Base-by-base conservation (phyloP, 306 rosid genomes). In the Vigna trinervia region DNA sequence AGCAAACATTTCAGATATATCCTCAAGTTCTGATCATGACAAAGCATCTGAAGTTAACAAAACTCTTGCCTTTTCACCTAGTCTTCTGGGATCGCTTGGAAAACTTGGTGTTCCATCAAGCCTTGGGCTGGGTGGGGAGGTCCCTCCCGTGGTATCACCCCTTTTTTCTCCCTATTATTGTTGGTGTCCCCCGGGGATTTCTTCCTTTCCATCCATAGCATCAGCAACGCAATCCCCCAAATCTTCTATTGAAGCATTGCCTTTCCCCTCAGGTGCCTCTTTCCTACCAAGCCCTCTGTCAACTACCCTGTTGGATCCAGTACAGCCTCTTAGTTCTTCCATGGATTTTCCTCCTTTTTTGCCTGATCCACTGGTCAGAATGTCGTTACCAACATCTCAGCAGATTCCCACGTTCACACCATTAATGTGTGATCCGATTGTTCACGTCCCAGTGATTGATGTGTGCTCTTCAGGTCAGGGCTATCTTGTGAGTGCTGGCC, bases 391-490 rank as follows among this genome's bases (percentile, higher is more conserved):
- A 52, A 72, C 90, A 69, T 84, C 97, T 72, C 97, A 90, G 88
- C 97, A 89, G 83, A 88, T 92, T 80, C 98, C 92, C 34, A 91
- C 90, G 34, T 96, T 96, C 84, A 96, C 90, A 11, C 99, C 99
- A 11, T 83, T 96, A 48, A 88, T 96, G 80, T 92, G 99, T 70
- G 99, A 96, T 71, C 91, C 99, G 67, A 88, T 96, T 73, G 98
- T 96, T 75, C 99, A 96, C 46, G 65, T 92, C 70, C 99, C 99
- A 17, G 88, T 96, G 36, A 92, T 96, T 71, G 98, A 91, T 41
- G 84, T 92, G 57, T 96, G 98, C 85, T 96, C 99, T 30, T 92
- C 96, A 0, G 97, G 97, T 66, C 98, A 87, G 83, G 99, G 97
- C 59, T 92, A 96, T 84, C 81, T 92, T 46, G 99, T 96, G 30